These are phyloP conservation scores for Ustilago shanxiensis DNA, from an alignment of 1,284 basidiomycete genomes.

Conservation along the genomic window DNA sequence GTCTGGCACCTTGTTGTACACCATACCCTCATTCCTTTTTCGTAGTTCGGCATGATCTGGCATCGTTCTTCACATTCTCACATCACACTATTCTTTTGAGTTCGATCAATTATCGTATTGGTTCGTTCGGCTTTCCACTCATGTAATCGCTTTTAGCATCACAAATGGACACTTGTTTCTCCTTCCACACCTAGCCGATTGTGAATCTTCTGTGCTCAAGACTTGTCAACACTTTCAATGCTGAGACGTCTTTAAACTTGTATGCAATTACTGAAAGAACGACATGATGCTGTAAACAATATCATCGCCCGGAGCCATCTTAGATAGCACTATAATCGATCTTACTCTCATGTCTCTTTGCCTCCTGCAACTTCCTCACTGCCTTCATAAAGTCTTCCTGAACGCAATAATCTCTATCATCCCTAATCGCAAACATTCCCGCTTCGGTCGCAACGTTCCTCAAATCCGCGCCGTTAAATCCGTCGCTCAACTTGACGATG, in stretches of 20 bases:
- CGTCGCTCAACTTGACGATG: conserved; percentile 80
- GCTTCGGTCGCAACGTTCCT: conserved; percentile 98
- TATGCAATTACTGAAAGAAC: background rate
- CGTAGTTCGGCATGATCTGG: background rate
- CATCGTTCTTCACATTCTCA: background rate
- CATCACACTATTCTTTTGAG: background rate
- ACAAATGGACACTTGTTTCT: background rate
- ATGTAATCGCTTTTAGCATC: conserved; percentile 1
- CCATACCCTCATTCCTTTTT: background rate
- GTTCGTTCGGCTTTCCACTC: background rate
- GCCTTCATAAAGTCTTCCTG: conserved; percentile 97
- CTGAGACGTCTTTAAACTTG: background rate
- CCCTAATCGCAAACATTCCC: conserved; percentile 98
- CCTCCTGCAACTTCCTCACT: conserved; percentile 92
- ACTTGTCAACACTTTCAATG: background rate
- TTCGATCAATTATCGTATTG: background rate
- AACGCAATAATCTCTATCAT: conserved; percentile 77
- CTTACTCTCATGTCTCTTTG: conserved; percentile 70
- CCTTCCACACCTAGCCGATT: background rate
- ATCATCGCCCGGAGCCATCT: background rate
- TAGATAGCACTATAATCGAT: conserved; percentile 63
- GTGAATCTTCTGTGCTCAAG: too few relatives aligned
- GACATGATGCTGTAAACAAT: background rate
- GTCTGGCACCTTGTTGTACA: background rate
- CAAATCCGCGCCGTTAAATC: conserved; percentile 76